Base-by-base conservation (phyloP, 345 rosid genomes). In the Cardamine chenopodiifolia region DNA sequence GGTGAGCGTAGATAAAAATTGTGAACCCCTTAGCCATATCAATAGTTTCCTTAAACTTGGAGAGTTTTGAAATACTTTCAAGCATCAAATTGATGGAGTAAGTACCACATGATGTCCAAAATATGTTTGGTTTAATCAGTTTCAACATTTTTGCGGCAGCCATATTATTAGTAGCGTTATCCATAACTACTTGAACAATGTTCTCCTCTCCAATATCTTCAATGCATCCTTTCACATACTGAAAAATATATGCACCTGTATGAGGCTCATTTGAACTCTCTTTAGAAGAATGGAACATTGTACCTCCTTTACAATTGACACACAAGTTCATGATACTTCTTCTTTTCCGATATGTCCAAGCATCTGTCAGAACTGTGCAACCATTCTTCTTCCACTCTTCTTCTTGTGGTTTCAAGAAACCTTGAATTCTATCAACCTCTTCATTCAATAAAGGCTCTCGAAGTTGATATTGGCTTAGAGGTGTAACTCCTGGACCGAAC, bases 161-260 rank as follows among this genome's bases (percentile, higher is more conserved):
- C 68, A 63, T 63, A n/a, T n/a, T 44, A 15, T 63, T 63, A 8
- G 37, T n/a, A 20, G 68, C 10, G 18, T 63, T 63, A n/a, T 44
- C 39, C 0, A 25, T 63, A 8, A 44, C 54, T 2, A 66, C 34
- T 32, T 66, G 45, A 32, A 32, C 35, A 32, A 32, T 0, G 10
- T 8, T 32, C 35, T 50, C 20, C 8, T 19, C 47, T 2, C 71
- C 47, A 29, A 49, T 8, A 0, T 49, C 47, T 0, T 49, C 17
- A 14, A 66, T 66, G 32, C 47, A 49, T 18, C 11, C 7, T 6
- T 49, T 49, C 1, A 48, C 58, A 49, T 12, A 66, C 7, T 32
- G 3, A 25, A 7, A 31, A n/a, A n/a, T n/a, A 31, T 19, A 63
- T 8, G 6, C n/a, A 45, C 26, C 11, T 10, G 55, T 63, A 63